phyloP scores from a whole-genome alignment of 2,329 filamentous ascomycete genomes.

The Xylaria sp. region DNA sequence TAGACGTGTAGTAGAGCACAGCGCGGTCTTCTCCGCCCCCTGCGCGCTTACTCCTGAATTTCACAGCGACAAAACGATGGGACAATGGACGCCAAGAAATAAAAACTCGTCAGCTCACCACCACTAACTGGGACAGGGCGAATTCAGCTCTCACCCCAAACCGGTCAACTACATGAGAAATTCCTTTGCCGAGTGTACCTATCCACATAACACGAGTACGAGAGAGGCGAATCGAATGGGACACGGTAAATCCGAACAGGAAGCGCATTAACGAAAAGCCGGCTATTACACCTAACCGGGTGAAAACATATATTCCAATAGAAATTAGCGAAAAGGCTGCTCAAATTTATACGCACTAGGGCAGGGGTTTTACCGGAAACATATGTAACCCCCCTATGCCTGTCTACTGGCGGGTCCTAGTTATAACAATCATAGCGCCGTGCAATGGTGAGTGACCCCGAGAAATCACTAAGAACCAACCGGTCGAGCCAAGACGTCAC shows the following conservation, averaged over 20 bases:
- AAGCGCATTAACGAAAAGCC: background rate
- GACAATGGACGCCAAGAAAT: conserved; percentile 21
- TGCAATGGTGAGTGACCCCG: no score
- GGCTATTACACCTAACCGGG: background rate
- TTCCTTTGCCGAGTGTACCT: background rate
- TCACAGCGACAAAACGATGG: conserved; percentile 26
- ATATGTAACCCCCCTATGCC: conserved; percentile 6
- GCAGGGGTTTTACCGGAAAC: conserved; percentile 6
- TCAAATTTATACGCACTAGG: background rate
- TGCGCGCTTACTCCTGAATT: conserved; percentile 37
- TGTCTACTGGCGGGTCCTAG: conserved; percentile 6
- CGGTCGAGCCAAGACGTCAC: conserved; percentile 19
- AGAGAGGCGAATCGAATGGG: background rate
- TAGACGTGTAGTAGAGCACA: background rate
- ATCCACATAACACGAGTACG: background rate
- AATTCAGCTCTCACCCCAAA: conserved; percentile 28
- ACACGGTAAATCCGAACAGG: background rate
- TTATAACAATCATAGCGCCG: background rate
- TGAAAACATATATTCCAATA: background rate
- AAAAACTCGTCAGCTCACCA: conserved; percentile 26
- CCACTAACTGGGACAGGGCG: conserved; percentile 29
- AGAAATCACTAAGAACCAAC: background rate
- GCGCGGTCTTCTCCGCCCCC: conserved; percentile 31
- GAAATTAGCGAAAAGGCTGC: background rate
- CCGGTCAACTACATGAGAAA: conserved; percentile 6